Base-by-base conservation (phyloP, 2,329 filamentous ascomycete species). In the Monilinia fructigena region DNA sequence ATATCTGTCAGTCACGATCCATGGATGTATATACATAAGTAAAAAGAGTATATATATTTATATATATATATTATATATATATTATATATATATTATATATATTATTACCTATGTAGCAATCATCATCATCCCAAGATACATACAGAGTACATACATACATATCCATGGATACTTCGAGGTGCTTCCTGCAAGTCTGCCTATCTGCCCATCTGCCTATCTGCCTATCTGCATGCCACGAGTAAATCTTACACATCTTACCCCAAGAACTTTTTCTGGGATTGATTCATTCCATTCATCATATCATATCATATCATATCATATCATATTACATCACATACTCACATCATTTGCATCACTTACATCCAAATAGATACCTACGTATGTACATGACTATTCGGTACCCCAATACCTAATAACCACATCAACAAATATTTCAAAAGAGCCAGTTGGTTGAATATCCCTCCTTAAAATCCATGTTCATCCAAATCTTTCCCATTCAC, bases 201-300 rank as follows among this genome's bases (percentile, higher is more conserved):
- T n/a, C n/a, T n/a, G n/a, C n/a, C n/a, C n/a, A 26, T 28, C 56
- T 47, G 31, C 31, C 31, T 35, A 35, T 31, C 40, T 28, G 4
- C 2, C 40, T 48, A 35, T 59, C 56, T 59, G 28, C 42, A 59
- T 48, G 42, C 56, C 56, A 59, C 56, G 56, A 59, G 20, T 48
- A 48, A 48, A 59, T 47, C 55, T 58, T n/a, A 28, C 40, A 26
- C 20, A 54, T 35, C 42, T 47, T 35, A 59, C 56, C 42, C 42
- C 56, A 20, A 59, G 35, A 1, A 26, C 4, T 42, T 5, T 58
- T 56, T 58, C 55, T 58, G 8, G 26, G 45, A n/a, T n/a, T n/a
- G 45, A 58, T 40, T 45, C 38, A 23, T 58, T 45, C 38, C 38
- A 28, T 28, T 47, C 40, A 38, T 26, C n/a, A 23, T 35, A 23